Base-by-base conservation (phyloP, 129 eudicot genomes). In the Flaveria linearis region DNA sequence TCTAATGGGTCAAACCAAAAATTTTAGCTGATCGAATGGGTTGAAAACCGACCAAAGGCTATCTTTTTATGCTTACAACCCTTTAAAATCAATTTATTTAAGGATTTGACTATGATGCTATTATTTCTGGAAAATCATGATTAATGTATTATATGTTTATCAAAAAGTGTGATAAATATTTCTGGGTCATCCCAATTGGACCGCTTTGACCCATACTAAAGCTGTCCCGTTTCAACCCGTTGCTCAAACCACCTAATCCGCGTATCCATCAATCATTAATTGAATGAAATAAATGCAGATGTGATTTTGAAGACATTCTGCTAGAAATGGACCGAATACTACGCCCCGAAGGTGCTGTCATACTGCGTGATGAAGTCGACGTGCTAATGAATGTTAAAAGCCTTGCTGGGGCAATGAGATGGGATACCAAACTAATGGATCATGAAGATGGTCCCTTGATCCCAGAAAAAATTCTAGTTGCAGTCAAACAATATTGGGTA, bases 281-380 rank as follows among this genome's bases (percentile, higher is more conserved):
- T 36, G 18, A 70, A 47, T 49, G 28, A 53, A 78, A 71, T 65
- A 41, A 9, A 57, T 68, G 68, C 83, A 95, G 99, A 82, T 95
- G 99, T 57, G 85, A 87, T 72, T 87, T 86, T 69, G 99, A 95
- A 80, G 96, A 95, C 86, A 89, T 95, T 75, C 96, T 95, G 72
- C 67, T 91, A 66, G 99, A 91, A 84, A 94, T 91, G 97, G 98
- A 95, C 70, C 84, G 99, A 20, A 95, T 91, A 58, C 78, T 94
- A 68, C 84, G 98, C n/a, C 98, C 98, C 2, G 97, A 94, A 83
- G 98, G 98, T 5, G 93, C 97, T 22, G 93, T 94, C 49, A 94
- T 94, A 51, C 76, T 94, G 63, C 89, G 98, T 3, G 98, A 94
- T 76, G 96, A 91, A 81, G 98, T 94, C 20, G 98, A 94, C 74